Evolutionary conservation across 2,329 filamentous ascomycete genomes (phyloP), one percentile per base, ranked within the genome.

Genomic region (Neopestalotiopsis sp.): DNA sequence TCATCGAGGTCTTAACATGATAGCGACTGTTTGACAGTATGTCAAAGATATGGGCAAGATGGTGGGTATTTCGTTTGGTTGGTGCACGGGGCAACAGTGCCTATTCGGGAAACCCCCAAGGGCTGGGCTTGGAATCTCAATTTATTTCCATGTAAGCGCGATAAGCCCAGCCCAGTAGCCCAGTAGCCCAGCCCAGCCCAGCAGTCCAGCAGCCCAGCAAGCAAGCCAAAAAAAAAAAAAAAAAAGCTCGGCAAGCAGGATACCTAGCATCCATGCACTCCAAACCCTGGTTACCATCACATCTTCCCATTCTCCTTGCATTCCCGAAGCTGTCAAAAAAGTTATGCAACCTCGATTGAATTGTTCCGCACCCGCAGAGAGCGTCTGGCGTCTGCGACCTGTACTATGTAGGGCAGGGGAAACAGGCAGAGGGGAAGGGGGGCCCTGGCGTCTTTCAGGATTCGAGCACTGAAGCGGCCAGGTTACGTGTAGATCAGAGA

Each of bases 271-370:
- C 24, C 24, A 28, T 28, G 24, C 24, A 28, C 24, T 4, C 3
- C 24, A 28, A 28, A 28, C 24, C 24, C 24, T 28, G 24, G 24
- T 28, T 28, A 28, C 24, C 24, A 28, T 28, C 24, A 28, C 24
- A 28, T 28, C 24, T 28, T 3, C 24, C 24, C 24, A 28, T 28
- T 53, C 1, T n/a, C 45, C 45, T 53, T 53, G 45, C 45, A 53
- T 53, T 53, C 45, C 45, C 45, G 45, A 53, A 53, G 45, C 45
- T 53, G 45, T 53, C 45, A 53, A 53, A 53, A 49, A 20, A 53
- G 20, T 53, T 53, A 20, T 38, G 34, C 34, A 38, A 38, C 34
- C 34, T 28, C 34, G 10, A 38, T 10, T 38, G 34, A 38, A 38
- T 38, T 38, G 34, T 38, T 38, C 34, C 34, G 34, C 34, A 38